Percentiles rank a stretch among this genome's conserved stretches.
Evolutionary conservation across 2,329 filamentous ascomycete species (phyloP).

Genomic region (Penicillium sp.): DNA sequence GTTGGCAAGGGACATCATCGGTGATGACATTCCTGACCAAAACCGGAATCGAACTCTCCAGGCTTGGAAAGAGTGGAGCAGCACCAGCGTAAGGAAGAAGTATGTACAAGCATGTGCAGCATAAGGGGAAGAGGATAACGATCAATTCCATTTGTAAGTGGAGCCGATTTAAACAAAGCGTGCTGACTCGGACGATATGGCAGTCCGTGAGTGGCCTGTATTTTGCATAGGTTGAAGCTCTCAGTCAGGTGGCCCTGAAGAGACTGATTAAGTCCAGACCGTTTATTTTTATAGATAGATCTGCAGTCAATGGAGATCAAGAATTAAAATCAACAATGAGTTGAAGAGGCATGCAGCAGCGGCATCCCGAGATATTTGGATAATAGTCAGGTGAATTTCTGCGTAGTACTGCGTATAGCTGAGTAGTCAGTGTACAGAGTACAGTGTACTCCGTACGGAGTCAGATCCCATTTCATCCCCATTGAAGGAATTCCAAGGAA

Average conservation of each 20-base stretch:
- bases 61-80: background rate
- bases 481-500: constrained; percentile 6
- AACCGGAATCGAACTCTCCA: background rate
- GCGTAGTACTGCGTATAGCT: too few species aligned
- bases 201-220: constrained; percentile 1
- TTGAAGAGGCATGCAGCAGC: background rate
- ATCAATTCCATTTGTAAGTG: constrained; percentile 4
- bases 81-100: background rate
- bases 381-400: too few species aligned
- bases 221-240: background rate
- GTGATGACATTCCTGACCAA: background rate
- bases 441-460: too few species aligned
- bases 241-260: constrained; percentile 13
- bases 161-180: constrained; percentile 8
- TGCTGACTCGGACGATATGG: background rate
- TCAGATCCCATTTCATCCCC: too few species aligned
- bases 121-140: background rate
- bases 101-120: background rate
- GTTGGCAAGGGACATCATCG: too few species aligned
- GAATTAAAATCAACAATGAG: background rate
- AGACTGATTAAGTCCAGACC: constrained; percentile 12
- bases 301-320: background rate
- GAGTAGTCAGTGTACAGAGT: too few species aligned
- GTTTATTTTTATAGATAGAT: background rate
- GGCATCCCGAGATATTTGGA: constrained; percentile 1